Conservation (phyloP, 1,284 basidiomycete genomes). For the Xerocomus nothofagi region DNA sequence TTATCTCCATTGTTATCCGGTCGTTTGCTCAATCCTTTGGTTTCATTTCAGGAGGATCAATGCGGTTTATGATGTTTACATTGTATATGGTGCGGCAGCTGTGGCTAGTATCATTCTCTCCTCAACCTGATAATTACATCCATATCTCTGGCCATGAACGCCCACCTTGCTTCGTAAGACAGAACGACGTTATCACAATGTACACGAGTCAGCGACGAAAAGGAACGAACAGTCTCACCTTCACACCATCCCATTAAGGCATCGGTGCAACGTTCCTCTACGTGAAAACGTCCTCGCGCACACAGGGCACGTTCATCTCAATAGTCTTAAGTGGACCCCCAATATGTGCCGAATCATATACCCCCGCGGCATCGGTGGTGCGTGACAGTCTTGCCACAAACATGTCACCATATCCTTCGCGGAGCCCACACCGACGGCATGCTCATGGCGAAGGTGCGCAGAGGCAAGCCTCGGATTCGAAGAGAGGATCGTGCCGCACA, state of each 20-base stretch:
- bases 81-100: too few species aligned
- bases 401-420: not conserved
- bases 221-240: too few species aligned
- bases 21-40: too few species aligned
- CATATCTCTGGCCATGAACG: too few species aligned
- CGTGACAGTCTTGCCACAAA: conserved; percentile 1
- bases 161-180: too few species aligned
- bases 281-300: not conserved
- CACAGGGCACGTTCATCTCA: conserved; percentile 1
- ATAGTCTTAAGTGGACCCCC: not conserved
- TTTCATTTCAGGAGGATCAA: too few species aligned
- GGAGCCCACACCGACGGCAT: not conserved
- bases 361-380: not conserved
- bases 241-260: not conserved
- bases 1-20: too few species aligned
- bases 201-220: too few species aligned
- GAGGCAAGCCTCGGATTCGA: not conserved
- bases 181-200: too few species aligned
- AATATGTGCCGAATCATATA: conserved; percentile 3
- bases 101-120: too few species aligned
- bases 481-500: not conserved
- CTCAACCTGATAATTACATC: too few species aligned
- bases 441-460: conserved; percentile 2
- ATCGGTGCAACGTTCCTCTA: not conserved
- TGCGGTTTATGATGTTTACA: too few species aligned